Conservation (phyloP, 2,329 filamentous ascomycete species). For the Xylogone sp. region DNA sequence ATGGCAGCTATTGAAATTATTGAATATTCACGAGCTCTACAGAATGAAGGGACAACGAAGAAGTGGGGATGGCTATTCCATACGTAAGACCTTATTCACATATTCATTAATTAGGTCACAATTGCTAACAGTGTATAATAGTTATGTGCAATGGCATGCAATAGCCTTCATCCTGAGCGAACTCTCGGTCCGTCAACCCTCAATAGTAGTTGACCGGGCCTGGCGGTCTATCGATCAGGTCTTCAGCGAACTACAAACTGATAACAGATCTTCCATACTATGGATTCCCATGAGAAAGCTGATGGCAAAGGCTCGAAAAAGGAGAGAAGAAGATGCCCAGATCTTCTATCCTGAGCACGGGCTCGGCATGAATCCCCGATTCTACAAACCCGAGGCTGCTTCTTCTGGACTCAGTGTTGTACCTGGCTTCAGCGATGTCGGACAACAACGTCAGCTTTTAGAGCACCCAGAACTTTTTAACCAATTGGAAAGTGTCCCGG, state of each 20-base stretch:
- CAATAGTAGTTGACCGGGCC: constrained; percentile 34
- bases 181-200: constrained; percentile 30
- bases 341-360: constrained; percentile 7
- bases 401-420: background rate
- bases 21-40: constrained; percentile 35
- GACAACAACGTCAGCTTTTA: background rate
- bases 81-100: constrained; percentile 7
- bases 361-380: constrained; percentile 7
- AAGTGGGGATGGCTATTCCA: constrained; percentile 38
- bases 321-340: constrained; percentile 45
- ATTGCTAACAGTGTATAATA: background rate
- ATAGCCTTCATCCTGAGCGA: constrained; percentile 39
- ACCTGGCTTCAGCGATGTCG: background rate
- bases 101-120: constrained; percentile 23
- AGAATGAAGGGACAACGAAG: constrained; percentile 31
- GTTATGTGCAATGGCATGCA: constrained; percentile 40
- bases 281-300: constrained; percentile 62
- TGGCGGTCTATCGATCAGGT: constrained; percentile 35
- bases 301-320: constrained; percentile 53
- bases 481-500: background rate
- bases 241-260: constrained; percentile 8
- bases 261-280: constrained; percentile 44
- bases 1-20: constrained; percentile 35
- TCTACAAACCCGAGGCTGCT: background rate
- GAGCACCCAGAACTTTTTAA: background rate